These are phyloP conservation scores for Lipomyces orientalis DNA, from an alignment of 805 yeast species.

Conservation along the genomic window DNA sequence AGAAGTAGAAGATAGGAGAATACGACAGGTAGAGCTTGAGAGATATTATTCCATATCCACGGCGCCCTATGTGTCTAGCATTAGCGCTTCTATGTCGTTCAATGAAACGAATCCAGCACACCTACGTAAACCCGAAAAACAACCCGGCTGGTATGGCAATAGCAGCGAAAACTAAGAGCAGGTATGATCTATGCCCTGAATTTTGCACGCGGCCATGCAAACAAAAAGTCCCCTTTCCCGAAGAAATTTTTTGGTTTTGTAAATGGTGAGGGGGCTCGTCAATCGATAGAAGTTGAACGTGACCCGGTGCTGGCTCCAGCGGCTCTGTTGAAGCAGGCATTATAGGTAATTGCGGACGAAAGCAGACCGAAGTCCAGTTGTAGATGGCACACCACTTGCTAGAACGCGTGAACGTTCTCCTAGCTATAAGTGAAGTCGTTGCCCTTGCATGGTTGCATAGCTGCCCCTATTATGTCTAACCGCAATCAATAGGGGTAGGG, in stretches of 20 bases:
- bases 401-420: too few species aligned
- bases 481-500: too few species aligned
- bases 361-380: not conserved
- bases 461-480: too few species aligned
- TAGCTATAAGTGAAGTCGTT: too few species aligned
- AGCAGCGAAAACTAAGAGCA: not conserved
- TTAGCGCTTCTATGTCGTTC: not conserved
- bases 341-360: not conserved
- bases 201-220: not conserved
- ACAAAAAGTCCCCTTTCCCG: not conserved
- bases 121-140: constrained; percentile 7
- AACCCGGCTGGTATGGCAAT: not conserved
- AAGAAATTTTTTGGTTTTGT: not conserved
- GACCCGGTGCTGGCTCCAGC: not conserved
- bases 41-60: constrained; percentile 9
- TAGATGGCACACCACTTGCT: too few species aligned
- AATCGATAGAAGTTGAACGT: not conserved
- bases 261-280: not conserved
- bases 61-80: constrained; percentile 5
- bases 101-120: not conserved
- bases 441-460: too few species aligned
- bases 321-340: not conserved
- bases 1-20: not conserved
- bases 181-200: not conserved
- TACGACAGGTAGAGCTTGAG: constrained; percentile 11